A percentile compares a stretch with the other conserved stretches of the same genome.
Conservation (phyloP, 2,329 filamentous ascomycete species). For the Neofusicoccum sp. region DNA sequence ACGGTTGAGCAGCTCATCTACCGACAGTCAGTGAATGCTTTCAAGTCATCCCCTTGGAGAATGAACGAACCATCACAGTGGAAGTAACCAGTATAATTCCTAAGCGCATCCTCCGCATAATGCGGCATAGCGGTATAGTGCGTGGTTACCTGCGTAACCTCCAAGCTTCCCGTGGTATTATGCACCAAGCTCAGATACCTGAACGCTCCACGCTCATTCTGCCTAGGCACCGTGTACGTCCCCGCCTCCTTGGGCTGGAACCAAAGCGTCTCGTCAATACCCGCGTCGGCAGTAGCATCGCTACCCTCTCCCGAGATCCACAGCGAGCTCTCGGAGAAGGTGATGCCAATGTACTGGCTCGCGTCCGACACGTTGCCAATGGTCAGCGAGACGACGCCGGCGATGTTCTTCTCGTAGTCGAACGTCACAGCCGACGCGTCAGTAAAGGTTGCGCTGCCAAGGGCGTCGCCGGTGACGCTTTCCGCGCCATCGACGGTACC, state of each 20-base stretch:
- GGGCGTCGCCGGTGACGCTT: constrained; percentile 28
- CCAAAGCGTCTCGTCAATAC: constrained; percentile 51
- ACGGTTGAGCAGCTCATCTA: constrained; percentile 44
- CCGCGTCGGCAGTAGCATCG: constrained; percentile 48
- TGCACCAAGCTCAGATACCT: constrained; percentile 44
- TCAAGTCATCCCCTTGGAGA: neutral
- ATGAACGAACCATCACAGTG: constrained; percentile 36
- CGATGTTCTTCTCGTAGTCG: constrained; percentile 45
- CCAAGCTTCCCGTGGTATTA: constrained; percentile 13
- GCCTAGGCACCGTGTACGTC: constrained; percentile 40
- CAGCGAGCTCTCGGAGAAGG: constrained; percentile 43
- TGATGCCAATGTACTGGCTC: constrained; percentile 43
- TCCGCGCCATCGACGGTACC: constrained; percentile 39
- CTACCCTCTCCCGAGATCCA: constrained; percentile 50
- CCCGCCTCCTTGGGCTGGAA: constrained; percentile 40
- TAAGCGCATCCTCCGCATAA: constrained; percentile 35
- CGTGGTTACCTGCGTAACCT: constrained; percentile 8
- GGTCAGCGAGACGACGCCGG: constrained; percentile 33
- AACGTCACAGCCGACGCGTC: constrained; percentile 39
- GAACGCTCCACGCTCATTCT: constrained; percentile 47
- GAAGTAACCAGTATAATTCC: constrained; percentile 43
- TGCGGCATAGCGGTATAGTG: constrained; percentile 25
- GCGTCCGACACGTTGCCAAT: constrained; percentile 1
- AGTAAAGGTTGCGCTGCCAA: constrained; percentile 35
- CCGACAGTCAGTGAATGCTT: neutral